Conservation (phyloP, 2,329 filamentous ascomycete genomes). For the Alternaria panax region DNA sequence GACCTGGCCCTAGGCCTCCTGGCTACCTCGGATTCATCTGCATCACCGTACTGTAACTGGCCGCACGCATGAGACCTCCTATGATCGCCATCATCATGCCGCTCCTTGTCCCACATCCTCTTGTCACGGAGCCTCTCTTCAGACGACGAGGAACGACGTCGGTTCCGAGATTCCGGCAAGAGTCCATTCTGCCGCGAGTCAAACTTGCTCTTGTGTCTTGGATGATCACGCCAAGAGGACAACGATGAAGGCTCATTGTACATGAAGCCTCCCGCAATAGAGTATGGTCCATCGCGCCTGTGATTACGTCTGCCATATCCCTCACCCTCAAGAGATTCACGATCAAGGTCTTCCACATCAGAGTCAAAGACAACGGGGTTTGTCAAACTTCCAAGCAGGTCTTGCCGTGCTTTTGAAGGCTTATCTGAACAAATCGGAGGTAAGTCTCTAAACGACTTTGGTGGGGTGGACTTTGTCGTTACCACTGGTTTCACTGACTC, state of each 20-base stretch:
- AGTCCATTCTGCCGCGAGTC: neutral
- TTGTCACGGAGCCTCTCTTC: neutral
- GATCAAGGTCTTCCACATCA: neutral
- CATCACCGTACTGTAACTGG: neutral
- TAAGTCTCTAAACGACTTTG: neutral
- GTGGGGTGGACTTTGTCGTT: neutral
- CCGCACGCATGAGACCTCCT: neutral
- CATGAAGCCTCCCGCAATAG: neutral
- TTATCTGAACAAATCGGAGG: neutral
- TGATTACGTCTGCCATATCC: neutral
- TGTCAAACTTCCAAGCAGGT: neutral
- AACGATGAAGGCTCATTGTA: neutral
- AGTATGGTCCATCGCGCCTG: neutral
- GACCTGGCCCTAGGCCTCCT: neutral
- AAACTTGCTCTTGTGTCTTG: neutral
- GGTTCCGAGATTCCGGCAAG: neutral
- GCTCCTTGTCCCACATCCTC: neutral
- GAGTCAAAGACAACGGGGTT: neutral
- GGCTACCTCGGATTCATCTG: neutral
- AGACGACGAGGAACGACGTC: neutral
- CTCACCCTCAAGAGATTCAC: neutral
- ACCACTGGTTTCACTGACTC: neutral
- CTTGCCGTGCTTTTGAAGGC: neutral
- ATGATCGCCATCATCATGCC: neutral
- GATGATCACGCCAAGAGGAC: neutral